Base-by-base conservation (phyloP, 805 yeast genomes). In the Wickerhamiella sergipiensis region DNA sequence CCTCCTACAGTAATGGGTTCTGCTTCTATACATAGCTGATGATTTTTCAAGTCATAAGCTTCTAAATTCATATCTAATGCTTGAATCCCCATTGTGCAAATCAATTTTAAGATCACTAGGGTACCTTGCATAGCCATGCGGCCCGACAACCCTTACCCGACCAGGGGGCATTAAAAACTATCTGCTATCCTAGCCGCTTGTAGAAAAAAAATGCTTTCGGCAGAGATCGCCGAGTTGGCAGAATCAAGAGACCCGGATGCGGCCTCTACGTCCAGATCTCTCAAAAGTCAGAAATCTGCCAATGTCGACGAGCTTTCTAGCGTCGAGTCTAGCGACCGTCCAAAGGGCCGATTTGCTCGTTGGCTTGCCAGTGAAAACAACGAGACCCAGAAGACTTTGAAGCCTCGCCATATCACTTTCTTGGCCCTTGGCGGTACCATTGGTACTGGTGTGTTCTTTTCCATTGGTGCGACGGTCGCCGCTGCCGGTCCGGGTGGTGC, bases 361-460 rank as follows among this genome's bases (percentile, higher is more conserved):
- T 10, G 50, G 10, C 33, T 56, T 15, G 59, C 57, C 15, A 45
- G 50, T 29, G 50, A 50, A 5, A 13, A 52, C n/a, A 46, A 51
- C 3, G 53, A 54, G 48, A 52, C 56, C 19, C 45, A 49, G 6
- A 55, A 56, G 46, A 63, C 72, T 8, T 69, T 74, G 49, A 65
- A 64, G 54, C 57, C 71, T 6, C 71, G 87, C 61, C 89, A 83
- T 64, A 70, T 83, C 60, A 78, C 80, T 53, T 77, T 84, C 81
- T 81, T 83, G 58, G 81, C 87, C 40, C 73, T 83, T 43, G 86
- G 86, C 31, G 83, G 86, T 33, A 78, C 83, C 57, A 78, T 82
- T 48, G 90, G 90, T 57, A 80, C 87, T 2, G 89, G 90, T 63
- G 66, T 83, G 51, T 77, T 83, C 56, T 80, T 83, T 47, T 87